phyloP scores from a whole-genome alignment of 2,329 filamentous ascomycete genomes.

The Diaporthe vexans region DNA sequence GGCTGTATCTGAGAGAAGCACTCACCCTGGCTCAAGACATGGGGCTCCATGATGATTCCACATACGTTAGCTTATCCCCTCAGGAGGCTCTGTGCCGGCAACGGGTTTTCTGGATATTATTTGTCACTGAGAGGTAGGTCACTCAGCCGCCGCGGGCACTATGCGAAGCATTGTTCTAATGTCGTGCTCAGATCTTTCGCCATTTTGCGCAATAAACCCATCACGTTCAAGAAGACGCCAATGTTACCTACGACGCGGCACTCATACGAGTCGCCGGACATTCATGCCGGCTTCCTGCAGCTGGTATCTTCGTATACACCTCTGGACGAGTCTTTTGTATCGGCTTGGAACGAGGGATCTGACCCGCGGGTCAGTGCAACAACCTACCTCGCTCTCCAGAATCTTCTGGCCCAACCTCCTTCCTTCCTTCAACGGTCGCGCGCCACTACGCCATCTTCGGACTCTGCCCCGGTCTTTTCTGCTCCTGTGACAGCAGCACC shows the following conservation, averaged over 20 bases:
- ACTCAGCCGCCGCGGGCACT: slow-evolving; percentile 14
- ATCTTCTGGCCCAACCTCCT: slow-evolving; percentile 51
- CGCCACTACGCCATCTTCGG: slow-evolving; percentile 45
- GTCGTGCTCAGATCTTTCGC: slow-evolving; percentile 62
- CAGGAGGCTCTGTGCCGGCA: slow-evolving; percentile 67
- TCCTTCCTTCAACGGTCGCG: slow-evolving; percentile 48
- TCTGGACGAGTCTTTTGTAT: slow-evolving; percentile 74
- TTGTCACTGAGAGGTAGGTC: slow-evolving; percentile 70
- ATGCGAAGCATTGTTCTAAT: slow-evolving; percentile 48
- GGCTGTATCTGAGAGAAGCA: slow-evolving; percentile 73
- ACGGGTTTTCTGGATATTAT: slow-evolving; percentile 73
- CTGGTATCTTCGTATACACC: slow-evolving; percentile 73
- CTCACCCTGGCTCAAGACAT: slow-evolving; percentile 72
- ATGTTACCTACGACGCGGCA: slow-evolving; percentile 66
- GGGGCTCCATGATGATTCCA: slow-evolving; percentile 69
- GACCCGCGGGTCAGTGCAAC: slow-evolving; percentile 52
- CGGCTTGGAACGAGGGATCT: slow-evolving; percentile 73
- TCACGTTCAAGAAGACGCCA: slow-evolving; percentile 72
- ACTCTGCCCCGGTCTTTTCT: slow-evolving; percentile 46
- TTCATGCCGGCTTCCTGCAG: slow-evolving; percentile 71
- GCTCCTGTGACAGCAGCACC: slow-evolving; percentile 37
- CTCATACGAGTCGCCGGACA: slow-evolving; percentile 64
- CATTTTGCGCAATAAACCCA: slow-evolving; percentile 73
- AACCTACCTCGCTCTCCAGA: slow-evolving; percentile 54
- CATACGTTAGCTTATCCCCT: slow-evolving; percentile 63